Percentiles rank a stretch among this genome's conserved stretches.
Evolutionary conservation across 495 filamentous ascomycete species (phyloP).

Genomic region (Trichoderma gamsii): DNA sequence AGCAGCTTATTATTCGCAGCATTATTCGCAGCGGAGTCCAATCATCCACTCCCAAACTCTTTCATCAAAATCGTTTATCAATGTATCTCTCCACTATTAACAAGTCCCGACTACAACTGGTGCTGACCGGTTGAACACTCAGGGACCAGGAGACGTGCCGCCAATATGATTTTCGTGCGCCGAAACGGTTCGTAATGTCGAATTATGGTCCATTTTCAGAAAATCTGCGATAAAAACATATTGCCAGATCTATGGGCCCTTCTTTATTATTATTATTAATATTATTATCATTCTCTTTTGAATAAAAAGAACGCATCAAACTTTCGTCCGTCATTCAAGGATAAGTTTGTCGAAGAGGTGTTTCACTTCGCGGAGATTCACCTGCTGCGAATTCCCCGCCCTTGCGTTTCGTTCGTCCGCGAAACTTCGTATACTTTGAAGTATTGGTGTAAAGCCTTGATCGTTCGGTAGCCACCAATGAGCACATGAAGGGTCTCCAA

Average conservation of each 20-base stretch:
- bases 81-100: background rate
- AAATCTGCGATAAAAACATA: too few species aligned
- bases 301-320: background rate
- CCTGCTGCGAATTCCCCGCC: constrained; percentile 54
- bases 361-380: constrained; percentile 70
- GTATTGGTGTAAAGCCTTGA: constrained; percentile 62
- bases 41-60: background rate
- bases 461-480: constrained; percentile 87
- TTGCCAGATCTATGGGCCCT: too few species aligned
- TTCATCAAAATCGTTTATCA: background rate
- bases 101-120: background rate
- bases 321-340: background rate
- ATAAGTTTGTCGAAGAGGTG: constrained; percentile 55
- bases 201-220: too few species aligned
- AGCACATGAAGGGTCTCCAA: constrained; percentile 58
- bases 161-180: background rate
- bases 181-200: background rate
- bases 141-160: too few species aligned
- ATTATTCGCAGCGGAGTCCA: background rate
- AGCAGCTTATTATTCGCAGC: background rate
- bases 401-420: constrained; percentile 63
- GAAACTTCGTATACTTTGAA: constrained; percentile 70
- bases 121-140: background rate
- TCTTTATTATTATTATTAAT: background rate
- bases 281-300: background rate